Percentiles rank a stretch among this genome's conserved stretches.
These are phyloP conservation scores for Wickerhamomyces queroliae DNA, from an alignment of 805 yeast genomes.

Conservation along the genomic window DNA sequence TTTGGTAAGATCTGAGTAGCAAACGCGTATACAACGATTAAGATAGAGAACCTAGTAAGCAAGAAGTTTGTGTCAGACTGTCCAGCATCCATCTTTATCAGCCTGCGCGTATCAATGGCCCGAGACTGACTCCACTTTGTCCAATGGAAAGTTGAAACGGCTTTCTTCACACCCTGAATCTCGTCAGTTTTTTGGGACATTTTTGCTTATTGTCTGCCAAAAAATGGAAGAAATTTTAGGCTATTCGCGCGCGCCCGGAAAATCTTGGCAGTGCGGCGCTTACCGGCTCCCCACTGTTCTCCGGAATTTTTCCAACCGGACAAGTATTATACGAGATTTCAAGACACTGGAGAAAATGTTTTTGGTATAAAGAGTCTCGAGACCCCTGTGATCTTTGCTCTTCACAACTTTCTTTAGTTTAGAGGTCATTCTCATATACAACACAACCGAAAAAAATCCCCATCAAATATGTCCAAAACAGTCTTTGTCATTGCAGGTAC, in stretches of 20 bases:
- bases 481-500: conserved; percentile 85
- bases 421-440: too few species aligned
- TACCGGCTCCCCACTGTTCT: not conserved
- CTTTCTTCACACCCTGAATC: not conserved
- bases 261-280: too few species aligned
- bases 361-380: too few species aligned
- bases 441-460: not conserved
- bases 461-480: conserved; percentile 3
- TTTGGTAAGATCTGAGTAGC: conserved; percentile 18
- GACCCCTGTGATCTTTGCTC: not conserved
- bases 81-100: not conserved
- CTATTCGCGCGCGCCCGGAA: too few species aligned
- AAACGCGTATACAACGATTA: conserved; percentile 23
- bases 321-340: not conserved
- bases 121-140: not conserved
- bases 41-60: conserved; percentile 22
- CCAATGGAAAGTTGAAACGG: not conserved
- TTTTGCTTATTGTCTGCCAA: too few species aligned
- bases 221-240: too few species aligned
- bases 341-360: not conserved
- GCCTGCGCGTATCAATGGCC: not conserved
- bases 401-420: too few species aligned
- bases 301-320: not conserved
- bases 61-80: conserved; percentile 8
- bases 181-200: too few species aligned